phyloP scores from a whole-genome alignment of 2,329 filamentous ascomycete genomes.

The Cercospora brassicicola region DNA sequence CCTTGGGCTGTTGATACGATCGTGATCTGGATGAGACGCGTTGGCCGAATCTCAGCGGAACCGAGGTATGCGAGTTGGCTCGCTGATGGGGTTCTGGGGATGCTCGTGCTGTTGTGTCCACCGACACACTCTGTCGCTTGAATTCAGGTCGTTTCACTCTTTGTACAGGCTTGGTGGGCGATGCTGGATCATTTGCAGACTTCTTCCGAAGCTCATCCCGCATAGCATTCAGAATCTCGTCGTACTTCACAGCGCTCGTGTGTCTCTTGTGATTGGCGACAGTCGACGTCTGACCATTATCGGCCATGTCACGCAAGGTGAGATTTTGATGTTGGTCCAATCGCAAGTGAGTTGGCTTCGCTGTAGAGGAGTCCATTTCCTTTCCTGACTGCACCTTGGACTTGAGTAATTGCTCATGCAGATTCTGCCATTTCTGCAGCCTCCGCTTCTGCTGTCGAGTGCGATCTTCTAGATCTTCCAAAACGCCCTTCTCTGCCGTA shows the following conservation, averaged over 20 bases:
- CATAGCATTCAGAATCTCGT: slow-evolving; percentile 39
- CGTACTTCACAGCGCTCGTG: slow-evolving; percentile 32
- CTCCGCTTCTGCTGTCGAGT: slow-evolving; percentile 67
- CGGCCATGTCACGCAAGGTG: slow-evolving; percentile 30
- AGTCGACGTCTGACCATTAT: slow-evolving; percentile 15
- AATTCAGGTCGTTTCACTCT: slow-evolving; percentile 16
- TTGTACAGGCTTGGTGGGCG: slow-evolving; percentile 17
- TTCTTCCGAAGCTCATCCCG: slow-evolving; percentile 37
- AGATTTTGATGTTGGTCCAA: slow-evolving; percentile 37
- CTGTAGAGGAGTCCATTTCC: slow-evolving; percentile 5
- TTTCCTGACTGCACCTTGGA: slow-evolving; percentile 20
- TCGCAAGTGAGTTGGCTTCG: slow-evolving; percentile 19
- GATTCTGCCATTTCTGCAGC: slow-evolving; percentile 72
- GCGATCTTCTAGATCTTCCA: slow-evolving; percentile 70
- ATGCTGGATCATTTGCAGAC: slow-evolving; percentile 20
- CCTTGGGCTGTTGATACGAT: slow-evolving; percentile 37
- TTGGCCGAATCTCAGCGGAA: slow-evolving; percentile 32
- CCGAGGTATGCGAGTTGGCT: slow-evolving; percentile 32
- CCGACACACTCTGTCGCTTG: slow-evolving; percentile 20
- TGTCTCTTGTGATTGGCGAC: slow-evolving; percentile 19
- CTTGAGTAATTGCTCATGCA: slow-evolving; percentile 48
- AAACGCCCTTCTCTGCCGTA: slow-evolving; percentile 52
- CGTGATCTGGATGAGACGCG: slow-evolving; percentile 32
- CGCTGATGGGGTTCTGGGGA: slow-evolving; percentile 24
- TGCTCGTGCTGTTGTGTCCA: slow-evolving; percentile 17